A percentile compares a stretch with the other conserved stretches of the same genome.
Conservation (phyloP, 768 basidiomycete genomes). For the Coprinopsis cinerea region DNA sequence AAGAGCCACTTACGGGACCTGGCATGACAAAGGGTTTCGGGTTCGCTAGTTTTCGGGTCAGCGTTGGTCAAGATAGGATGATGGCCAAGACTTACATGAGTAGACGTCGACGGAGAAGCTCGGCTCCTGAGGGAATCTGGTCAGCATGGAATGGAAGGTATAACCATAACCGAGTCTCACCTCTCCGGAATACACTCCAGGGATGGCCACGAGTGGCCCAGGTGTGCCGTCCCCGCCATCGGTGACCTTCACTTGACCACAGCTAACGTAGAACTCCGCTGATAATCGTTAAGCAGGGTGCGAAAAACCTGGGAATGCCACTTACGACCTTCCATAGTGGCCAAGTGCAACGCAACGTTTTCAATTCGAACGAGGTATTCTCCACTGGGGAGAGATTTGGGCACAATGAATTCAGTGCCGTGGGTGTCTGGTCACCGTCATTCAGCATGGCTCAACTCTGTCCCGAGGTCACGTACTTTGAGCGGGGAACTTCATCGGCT, state of each 20-base stretch:
- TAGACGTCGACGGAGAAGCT: not conserved
- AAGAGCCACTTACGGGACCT: not conserved
- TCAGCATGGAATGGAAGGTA: not conserved
- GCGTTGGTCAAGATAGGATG: not conserved
- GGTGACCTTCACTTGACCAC: slow-evolving; percentile 32
- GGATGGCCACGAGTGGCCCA: slow-evolving; percentile 21
- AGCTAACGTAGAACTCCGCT: slow-evolving; percentile 27
- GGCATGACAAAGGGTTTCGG: not conserved
- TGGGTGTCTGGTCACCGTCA: slow-evolving; percentile 1
- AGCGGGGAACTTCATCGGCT: slow-evolving; percentile 34
- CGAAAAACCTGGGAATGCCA: not conserved
- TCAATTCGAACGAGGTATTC: slow-evolving; percentile 35
- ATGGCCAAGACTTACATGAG: not conserved
- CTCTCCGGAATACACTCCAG: slow-evolving; percentile 21
- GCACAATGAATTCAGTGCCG: slow-evolving; percentile 28
- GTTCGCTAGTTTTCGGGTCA: not conserved
- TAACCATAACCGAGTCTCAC: no score
- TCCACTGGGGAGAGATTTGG: slow-evolving; percentile 29
- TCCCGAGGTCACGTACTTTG: slow-evolving; percentile 18
- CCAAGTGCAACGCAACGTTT: slow-evolving; percentile 34
- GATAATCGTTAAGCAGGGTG: not conserved
- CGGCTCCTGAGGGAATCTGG: not conserved
- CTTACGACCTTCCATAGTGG: slow-evolving; percentile 28
- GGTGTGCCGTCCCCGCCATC: slow-evolving; percentile 21
- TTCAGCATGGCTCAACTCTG: not conserved